Evolutionary conservation across 495 filamentous ascomycete genomes (phyloP).

Genomic region (Trichoderma parareesei): DNA sequence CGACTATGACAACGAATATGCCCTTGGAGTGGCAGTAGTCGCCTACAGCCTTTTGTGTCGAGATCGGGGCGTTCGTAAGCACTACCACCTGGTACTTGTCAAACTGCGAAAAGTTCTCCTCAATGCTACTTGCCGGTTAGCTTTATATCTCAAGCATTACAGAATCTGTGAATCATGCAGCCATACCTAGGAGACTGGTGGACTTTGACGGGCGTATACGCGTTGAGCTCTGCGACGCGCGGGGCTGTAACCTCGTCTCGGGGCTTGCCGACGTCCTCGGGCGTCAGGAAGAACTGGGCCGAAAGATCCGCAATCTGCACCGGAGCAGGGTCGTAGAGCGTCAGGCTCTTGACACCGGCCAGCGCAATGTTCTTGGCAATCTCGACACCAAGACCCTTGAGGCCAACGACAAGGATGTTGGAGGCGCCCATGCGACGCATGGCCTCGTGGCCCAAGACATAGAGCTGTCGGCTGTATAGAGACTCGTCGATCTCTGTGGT

Average conservation of each 20-base stretch:
- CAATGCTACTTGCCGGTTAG: slow-evolving; percentile 40
- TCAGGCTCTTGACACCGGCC: slow-evolving; percentile 78
- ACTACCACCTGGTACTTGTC: slow-evolving; percentile 89
- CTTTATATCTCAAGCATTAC: background rate
- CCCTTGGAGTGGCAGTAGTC: slow-evolving; percentile 90
- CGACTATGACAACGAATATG: slow-evolving; percentile 79
- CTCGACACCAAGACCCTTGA: slow-evolving; percentile 93
- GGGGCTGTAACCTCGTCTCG: slow-evolving; percentile 81
- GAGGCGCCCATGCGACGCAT: slow-evolving; percentile 99
- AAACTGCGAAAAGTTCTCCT: slow-evolving; percentile 63
- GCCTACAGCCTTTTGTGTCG: slow-evolving; percentile 71
- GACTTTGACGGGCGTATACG: slow-evolving; percentile 82
- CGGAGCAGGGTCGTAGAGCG: slow-evolving; percentile 78
- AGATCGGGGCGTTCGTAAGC: slow-evolving; percentile 71
- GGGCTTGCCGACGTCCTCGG: slow-evolving; percentile 84
- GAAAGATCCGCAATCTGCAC: slow-evolving; percentile 79
- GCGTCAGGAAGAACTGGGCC: slow-evolving; percentile 90
- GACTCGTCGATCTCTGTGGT: slow-evolving; percentile 83
- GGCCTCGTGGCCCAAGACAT: slow-evolving; percentile 96
- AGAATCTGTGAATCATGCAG: background rate
- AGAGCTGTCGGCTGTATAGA: slow-evolving; percentile 95
- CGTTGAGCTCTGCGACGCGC: slow-evolving; percentile 88
- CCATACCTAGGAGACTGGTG: slow-evolving; percentile 48
- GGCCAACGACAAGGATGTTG: slow-evolving; percentile 83
- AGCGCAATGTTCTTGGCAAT: slow-evolving; percentile 99